Evolutionary conservation across 1,284 basidiomycete genomes (phyloP).

Genomic region (Cutaneotrichosporon curvatum): DNA sequence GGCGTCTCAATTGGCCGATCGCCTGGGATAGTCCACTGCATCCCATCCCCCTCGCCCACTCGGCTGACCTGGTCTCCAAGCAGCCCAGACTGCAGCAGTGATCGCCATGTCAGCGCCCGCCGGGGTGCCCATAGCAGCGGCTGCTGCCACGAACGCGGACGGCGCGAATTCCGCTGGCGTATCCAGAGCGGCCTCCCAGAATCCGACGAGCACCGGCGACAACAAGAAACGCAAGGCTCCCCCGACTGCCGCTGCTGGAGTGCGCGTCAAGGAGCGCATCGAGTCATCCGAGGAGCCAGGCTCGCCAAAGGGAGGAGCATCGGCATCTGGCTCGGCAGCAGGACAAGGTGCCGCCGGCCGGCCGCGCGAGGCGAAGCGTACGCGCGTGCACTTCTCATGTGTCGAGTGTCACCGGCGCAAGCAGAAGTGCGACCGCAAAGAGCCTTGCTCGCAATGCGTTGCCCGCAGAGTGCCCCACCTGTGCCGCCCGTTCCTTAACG

Average conservation of each 20-base stretch:
- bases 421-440: constrained; percentile 45
- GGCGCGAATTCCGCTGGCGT: not conserved
- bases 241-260: constrained; percentile 1
- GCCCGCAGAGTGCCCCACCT: constrained; percentile 46
- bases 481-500: constrained; percentile 47
- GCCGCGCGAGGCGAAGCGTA: constrained; percentile 34
- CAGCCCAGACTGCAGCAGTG: too few relatives aligned
- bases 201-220: constrained; percentile 44
- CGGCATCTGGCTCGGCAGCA: constrained; percentile 24
- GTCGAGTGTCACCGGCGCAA: constrained; percentile 47
- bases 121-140: constrained; percentile 13
- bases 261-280: too few relatives aligned
- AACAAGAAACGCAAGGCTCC: constrained; percentile 31
- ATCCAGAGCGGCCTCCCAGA: too few relatives aligned
- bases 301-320: not conserved
- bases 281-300: not conserved
- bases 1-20: too few relatives aligned
- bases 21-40: too few relatives aligned
- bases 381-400: constrained; percentile 45
- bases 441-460: constrained; percentile 47
- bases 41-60: too few relatives aligned
- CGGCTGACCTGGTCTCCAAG: too few relatives aligned
- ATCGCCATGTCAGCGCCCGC: constrained; percentile 12
- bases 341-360: constrained; percentile 15
- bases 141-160: not conserved